A percentile compares a stretch with the other conserved stretches of the same genome.
Conservation (phyloP, 2,329 filamentous ascomycete genomes). For the Daldinia sp. region DNA sequence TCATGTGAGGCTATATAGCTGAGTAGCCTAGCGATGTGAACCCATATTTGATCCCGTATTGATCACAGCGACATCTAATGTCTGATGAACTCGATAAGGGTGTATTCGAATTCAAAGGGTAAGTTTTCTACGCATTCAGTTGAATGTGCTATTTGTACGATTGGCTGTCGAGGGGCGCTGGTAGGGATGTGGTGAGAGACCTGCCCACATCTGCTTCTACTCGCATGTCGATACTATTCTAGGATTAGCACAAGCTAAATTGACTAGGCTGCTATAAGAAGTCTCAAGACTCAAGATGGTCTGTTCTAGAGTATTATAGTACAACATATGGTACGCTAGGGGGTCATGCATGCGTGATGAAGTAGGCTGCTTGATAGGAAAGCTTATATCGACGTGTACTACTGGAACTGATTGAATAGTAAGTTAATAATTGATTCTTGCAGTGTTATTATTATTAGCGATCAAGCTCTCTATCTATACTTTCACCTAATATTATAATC, state of each 20-base stretch:
- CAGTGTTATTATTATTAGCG: neutral
- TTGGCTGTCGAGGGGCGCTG: slow-evolving; percentile 13
- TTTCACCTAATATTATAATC: neutral
- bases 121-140: neutral
- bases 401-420: slow-evolving; percentile 1
- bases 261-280: neutral
- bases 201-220: slow-evolving; percentile 8
- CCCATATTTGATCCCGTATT: slow-evolving; percentile 7
- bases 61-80: slow-evolving; percentile 6
- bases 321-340: neutral
- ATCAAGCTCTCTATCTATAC: neutral
- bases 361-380: neutral
- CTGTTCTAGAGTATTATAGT: neutral
- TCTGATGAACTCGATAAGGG: neutral
- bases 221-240: slow-evolving; percentile 10
- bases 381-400: slow-evolving; percentile 1
- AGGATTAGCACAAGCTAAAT: neutral
- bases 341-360: neutral
- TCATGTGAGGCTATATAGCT: slow-evolving; percentile 33
- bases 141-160: slow-evolving; percentile 4
- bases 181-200: slow-evolving; percentile 1
- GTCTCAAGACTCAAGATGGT: neutral
- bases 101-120: neutral
- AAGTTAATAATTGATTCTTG: too few species aligned
- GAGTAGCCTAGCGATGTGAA: slow-evolving; percentile 3